Evolutionary conservation across 1,284 basidiomycete species (phyloP), one percentile per base, ranked within the genome.

Genomic region (Cutaneotrichosporon mucoides): DNA sequence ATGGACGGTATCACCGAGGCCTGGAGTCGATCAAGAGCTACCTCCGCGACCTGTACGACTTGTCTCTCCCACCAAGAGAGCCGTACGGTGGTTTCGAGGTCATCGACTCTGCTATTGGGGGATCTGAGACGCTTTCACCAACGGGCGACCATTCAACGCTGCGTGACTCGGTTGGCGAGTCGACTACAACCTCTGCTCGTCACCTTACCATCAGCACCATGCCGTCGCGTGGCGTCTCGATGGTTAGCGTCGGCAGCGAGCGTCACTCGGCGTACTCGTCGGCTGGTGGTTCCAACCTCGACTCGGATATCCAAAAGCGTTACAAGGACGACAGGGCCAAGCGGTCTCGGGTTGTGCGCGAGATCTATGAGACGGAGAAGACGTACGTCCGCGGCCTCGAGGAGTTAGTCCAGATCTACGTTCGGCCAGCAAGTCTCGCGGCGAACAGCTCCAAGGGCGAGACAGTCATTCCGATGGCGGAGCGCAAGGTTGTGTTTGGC

Each of bases 361-460:
- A 95, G 78, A 93, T 95, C 68, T 84, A 92, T 51, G 84, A 88
- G 89, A 98, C 95, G 46, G 95, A 99, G 77, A 84, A 90, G 63
- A 94, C 94, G 1, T 99, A 99, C 76, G 91, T 97, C 59, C 89
- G 89, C 67, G 90, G 91, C 11, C 79, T 99, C 24, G 86, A 89
- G 72, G 95, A 97, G 77, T 84, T 99, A 34, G 86, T 94, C 53
- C 89, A 94, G 60, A 96, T 99, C 62, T 99, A 99, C 74, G 89
- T 99, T 77, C 87, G 85, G 68, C 92, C 92, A 41, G 88, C 90
- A 4, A 81, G 84, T n/a, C 83, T 84, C 43, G 82, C 87, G 3
- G 84, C 88, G 57, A 70, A 66, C 54, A 86, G 85, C 58, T 81
- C 87, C 42, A 76, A 77, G 37, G 89, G 86, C 72, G 92, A 96